A percentile compares a stretch with the other conserved stretches of the same genome.
Conservation (phyloP, 768 basidiomycete species). For the Lentinula raphanica region DNA sequence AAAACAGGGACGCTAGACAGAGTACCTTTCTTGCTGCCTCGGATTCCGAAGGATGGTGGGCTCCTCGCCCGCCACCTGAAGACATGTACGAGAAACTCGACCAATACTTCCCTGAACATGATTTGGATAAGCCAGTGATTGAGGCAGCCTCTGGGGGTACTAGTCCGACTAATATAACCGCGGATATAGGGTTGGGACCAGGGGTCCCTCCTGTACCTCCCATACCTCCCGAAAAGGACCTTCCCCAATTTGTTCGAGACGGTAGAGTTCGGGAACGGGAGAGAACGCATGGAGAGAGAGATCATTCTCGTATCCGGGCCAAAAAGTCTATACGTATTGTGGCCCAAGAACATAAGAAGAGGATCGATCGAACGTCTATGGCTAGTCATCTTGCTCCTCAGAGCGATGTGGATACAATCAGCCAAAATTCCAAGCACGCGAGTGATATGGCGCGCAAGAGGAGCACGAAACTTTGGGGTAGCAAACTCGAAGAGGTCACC, state of each 20-base stretch:
- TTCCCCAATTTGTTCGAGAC: background rate
- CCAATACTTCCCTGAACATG: slow-evolving; percentile 93
- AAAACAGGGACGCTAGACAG: slow-evolving; percentile 22
- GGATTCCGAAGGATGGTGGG: slow-evolving; percentile 69
- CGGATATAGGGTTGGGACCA: slow-evolving; percentile 16
- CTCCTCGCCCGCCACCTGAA: slow-evolving; percentile 85
- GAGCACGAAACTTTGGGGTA: slow-evolving; percentile 95
- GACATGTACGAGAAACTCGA: slow-evolving; percentile 91
- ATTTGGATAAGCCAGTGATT: slow-evolving; percentile 93
- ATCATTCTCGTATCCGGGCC: slow-evolving; percentile 46
- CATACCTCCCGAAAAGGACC: slow-evolving; percentile 21
- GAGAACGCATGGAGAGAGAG: slow-evolving; percentile 12
- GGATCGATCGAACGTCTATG: slow-evolving; percentile 65
- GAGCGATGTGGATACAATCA: background rate
- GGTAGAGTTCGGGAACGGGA: background rate
- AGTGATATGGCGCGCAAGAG: slow-evolving; percentile 64
- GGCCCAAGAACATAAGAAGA: slow-evolving; percentile 80
- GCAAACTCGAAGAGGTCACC: slow-evolving; percentile 88
- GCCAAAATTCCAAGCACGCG: slow-evolving; percentile 32
- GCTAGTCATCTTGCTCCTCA: slow-evolving; percentile 23
- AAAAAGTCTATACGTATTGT: slow-evolving; percentile 93
- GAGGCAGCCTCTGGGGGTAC: slow-evolving; percentile 79
- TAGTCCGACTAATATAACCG: slow-evolving; percentile 65
- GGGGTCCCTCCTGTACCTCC: slow-evolving; percentile 34
- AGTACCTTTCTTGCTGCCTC: slow-evolving; percentile 50